Percentiles rank a stretch among this genome's conserved stretches.
Evolutionary conservation across 257 asterid genomes (phyloP).

Genomic region (Echites panduratus): DNA sequence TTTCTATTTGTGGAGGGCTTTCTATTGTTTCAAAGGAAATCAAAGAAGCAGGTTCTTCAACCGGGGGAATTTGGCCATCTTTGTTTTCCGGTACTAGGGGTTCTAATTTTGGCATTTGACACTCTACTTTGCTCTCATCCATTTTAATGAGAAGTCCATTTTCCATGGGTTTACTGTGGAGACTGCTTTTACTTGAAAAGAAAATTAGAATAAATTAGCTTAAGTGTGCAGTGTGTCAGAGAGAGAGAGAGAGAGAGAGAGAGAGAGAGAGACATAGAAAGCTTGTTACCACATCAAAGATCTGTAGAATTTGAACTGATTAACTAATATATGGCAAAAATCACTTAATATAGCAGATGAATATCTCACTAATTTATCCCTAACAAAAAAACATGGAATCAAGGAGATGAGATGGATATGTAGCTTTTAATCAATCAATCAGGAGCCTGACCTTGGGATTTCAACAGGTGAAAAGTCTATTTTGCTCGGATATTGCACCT

Average conservation of each 20-base stretch:
- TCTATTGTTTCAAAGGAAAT: slow-evolving; percentile 71
- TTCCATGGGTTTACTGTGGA: slow-evolving; percentile 38
- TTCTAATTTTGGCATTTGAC: slow-evolving; percentile 41
- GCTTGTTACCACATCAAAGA: not conserved
- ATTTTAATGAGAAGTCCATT: slow-evolving; percentile 34
- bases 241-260: not conserved
- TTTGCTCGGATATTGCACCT: slow-evolving; percentile 85
- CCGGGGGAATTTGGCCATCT: slow-evolving; percentile 29
- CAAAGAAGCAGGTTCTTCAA: slow-evolving; percentile 59
- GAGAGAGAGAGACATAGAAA: not conserved
- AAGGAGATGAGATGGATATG: not conserved
- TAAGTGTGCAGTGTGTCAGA: not conserved
- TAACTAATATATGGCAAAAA: not conserved
- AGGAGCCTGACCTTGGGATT: slow-evolving; percentile 50
- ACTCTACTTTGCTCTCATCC: slow-evolving; percentile 38
- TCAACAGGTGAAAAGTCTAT: slow-evolving; percentile 54
- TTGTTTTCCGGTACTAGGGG: slow-evolving; percentile 32
- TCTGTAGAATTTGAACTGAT: not conserved
- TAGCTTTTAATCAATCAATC: not conserved
- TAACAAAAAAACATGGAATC: not conserved
- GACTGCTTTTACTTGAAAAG: slow-evolving; percentile 34
- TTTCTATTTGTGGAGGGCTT: slow-evolving; percentile 39
- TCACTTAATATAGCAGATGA: too few species aligned
- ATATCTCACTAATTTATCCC: not conserved
- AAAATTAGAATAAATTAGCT: slow-evolving; percentile 7